Evolutionary conservation across 108 stramenopile species (phyloP).

Genomic region (Skeletonema marinoi): DNA sequence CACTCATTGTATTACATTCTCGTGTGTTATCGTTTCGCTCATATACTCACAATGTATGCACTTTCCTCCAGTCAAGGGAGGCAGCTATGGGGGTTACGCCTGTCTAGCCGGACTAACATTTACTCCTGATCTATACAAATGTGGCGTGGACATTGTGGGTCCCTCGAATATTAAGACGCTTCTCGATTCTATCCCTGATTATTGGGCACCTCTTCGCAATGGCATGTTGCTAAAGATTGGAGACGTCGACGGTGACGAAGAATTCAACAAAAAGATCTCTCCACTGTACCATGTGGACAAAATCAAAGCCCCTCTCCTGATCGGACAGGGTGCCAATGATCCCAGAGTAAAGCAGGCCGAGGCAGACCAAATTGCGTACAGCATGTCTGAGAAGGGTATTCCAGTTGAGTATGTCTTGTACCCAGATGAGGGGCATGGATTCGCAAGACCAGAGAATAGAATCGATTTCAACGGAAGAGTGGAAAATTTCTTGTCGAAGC

Average conservation of each 20-base stretch:
- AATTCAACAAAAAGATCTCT: constrained; percentile 65
- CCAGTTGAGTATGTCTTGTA: constrained; percentile 72
- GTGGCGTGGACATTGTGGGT: constrained; percentile 71
- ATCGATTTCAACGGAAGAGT: constrained; percentile 65
- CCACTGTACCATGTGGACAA: constrained; percentile 71
- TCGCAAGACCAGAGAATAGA: constrained; percentile 60
- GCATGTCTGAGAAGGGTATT: constrained; percentile 63
- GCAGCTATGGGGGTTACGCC: constrained; percentile 68
- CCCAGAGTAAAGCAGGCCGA: constrained; percentile 71
- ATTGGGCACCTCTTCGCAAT: constrained; percentile 69
- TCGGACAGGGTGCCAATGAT: constrained; percentile 75
- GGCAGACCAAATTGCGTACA: constrained; percentile 68
- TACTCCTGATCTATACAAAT: constrained; percentile 66
- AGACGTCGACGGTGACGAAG: constrained; percentile 63
- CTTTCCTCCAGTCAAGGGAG: constrained; percentile 44
- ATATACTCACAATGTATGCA: not conserved
- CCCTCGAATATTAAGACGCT: constrained; percentile 69
- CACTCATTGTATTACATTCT: not conserved
- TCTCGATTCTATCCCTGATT: constrained; percentile 58
- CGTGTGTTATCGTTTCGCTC: not conserved
- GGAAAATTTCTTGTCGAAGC: constrained; percentile 40
- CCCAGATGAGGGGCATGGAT: constrained; percentile 74
- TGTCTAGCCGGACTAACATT: constrained; percentile 66
- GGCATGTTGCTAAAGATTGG: constrained; percentile 65
- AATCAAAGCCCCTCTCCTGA: constrained; percentile 66